Percentiles rank a stretch among this genome's conserved stretches.
Conservation (phyloP, 805 yeast genomes). For the Kazachstania kunashirensis region DNA sequence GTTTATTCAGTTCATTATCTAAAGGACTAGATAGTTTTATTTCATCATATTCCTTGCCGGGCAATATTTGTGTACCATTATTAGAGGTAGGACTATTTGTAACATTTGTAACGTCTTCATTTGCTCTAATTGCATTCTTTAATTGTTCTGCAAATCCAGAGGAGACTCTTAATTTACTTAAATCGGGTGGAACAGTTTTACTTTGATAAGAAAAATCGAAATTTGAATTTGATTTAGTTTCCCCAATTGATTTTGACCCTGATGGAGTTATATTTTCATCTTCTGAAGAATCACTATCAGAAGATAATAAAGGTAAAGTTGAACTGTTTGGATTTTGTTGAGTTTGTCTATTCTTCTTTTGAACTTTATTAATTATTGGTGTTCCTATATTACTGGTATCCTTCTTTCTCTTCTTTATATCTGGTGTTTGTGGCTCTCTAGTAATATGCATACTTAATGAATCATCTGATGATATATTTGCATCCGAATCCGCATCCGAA, state of each 20-base stretch:
- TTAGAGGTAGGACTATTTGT: no score
- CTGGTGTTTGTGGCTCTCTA: conserved; percentile 3
- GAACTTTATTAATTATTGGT: conserved; percentile 20
- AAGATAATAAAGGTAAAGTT: neutral
- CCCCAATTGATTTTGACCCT: neutral
- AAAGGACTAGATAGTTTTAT: neutral
- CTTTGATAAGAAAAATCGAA: conserved; percentile 20
- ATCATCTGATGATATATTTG: neutral
- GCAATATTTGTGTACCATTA: no score
- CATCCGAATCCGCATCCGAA: neutral
- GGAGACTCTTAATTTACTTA: conserved; percentile 27
- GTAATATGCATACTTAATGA: neutral
- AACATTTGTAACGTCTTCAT: neutral
- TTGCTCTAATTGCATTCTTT: conserved; percentile 13
- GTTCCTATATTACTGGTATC: conserved; percentile 9
- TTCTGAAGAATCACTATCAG: neutral
- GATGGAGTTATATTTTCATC: neutral
- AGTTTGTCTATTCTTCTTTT: conserved; percentile 17
- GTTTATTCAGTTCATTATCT: neutral
- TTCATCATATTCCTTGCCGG: neutral
- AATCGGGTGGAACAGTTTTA: conserved; percentile 25
- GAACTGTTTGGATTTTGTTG: conserved; percentile 3
- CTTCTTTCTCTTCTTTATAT: conserved; percentile 6
- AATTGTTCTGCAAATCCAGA: conserved; percentile 32
- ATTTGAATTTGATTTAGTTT: neutral